Conservation (phyloP, 306 rosid species). For the Quercus wislizeni region DNA sequence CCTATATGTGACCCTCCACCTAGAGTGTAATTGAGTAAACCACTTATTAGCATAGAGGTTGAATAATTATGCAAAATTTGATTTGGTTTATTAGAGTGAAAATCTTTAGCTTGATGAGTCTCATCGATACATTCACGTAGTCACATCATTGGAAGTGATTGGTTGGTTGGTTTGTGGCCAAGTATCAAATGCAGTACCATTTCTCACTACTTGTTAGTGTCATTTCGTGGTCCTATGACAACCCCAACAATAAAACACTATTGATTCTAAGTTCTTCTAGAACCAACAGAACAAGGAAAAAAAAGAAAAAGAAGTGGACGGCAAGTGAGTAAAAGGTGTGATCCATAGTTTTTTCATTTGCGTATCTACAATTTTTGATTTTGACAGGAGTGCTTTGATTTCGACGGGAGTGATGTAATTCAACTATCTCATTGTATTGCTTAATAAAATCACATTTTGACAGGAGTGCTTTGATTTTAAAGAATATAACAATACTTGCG, state of each 20-base stretch:
- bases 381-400: too few relatives aligned
- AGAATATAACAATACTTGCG: too few relatives aligned
- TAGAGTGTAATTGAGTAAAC: constrained; percentile 22
- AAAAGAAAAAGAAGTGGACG: too few relatives aligned
- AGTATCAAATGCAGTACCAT: not conserved
- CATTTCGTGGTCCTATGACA: not conserved
- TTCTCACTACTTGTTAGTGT: not conserved
- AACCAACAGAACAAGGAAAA: not conserved
- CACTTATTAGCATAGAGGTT: constrained; percentile 18
- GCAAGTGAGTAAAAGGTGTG: too few relatives aligned
- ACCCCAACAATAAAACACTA: not conserved
- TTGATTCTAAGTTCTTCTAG: not conserved
- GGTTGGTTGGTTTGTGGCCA: not conserved
- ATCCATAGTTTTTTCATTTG: too few relatives aligned
- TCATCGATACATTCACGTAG: constrained; percentile 4
- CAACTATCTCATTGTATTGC: too few relatives aligned
- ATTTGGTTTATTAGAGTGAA: constrained; percentile 5
- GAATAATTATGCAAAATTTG: not conserved
- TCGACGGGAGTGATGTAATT: too few relatives aligned
- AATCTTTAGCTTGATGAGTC: constrained; percentile 8
- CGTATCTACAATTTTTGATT: too few relatives aligned
- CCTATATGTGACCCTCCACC: constrained; percentile 38
- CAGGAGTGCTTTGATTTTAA: too few relatives aligned
- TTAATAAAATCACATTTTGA: too few relatives aligned
- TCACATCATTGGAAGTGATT: not conserved